A percentile compares a stretch with the other conserved stretches of the same genome.
Evolutionary conservation across 768 basidiomycete species (phyloP).

Genomic region (Mycena crocata): DNA sequence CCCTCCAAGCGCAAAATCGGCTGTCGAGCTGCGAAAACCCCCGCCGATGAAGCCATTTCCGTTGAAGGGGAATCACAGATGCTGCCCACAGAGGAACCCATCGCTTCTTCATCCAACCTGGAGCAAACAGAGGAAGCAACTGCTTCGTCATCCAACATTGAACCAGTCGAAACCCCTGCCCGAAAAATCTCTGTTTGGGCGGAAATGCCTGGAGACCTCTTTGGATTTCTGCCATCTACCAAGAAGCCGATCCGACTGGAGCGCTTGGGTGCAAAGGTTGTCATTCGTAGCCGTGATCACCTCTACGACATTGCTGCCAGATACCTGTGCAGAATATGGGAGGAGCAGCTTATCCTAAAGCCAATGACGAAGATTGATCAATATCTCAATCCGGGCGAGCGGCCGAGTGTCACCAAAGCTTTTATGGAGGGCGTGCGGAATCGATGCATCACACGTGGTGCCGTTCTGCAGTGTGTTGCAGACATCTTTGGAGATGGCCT

Average conservation of each 20-base stretch:
- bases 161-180: too few species aligned
- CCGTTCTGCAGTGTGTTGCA: slow-evolving; percentile 5
- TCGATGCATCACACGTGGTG: slow-evolving; percentile 10
- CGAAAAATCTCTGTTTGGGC: too few species aligned
- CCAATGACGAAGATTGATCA: slow-evolving; percentile 7
- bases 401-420: not conserved
- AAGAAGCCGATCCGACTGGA: not conserved
- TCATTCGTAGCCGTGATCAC: not conserved
- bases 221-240: not conserved
- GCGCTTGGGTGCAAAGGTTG: not conserved
- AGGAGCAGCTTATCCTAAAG: slow-evolving; percentile 11
- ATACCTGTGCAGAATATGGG: slow-evolving; percentile 14
- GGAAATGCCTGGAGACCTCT: not conserved
- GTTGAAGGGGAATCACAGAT: too few species aligned
- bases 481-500: slow-evolving; percentile 14
- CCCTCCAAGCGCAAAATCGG: too few species aligned
- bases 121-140: too few species aligned
- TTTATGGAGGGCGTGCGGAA: not conserved
- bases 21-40: too few species aligned
- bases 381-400: not conserved
- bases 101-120: too few species aligned
- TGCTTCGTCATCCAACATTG: too few species aligned
- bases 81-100: too few species aligned
- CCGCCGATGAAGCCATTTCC: too few species aligned
- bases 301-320: not conserved